Evolutionary conservation across 2,329 filamentous ascomycete species (phyloP).

Genomic region (Aspergillus neotritici): DNA sequence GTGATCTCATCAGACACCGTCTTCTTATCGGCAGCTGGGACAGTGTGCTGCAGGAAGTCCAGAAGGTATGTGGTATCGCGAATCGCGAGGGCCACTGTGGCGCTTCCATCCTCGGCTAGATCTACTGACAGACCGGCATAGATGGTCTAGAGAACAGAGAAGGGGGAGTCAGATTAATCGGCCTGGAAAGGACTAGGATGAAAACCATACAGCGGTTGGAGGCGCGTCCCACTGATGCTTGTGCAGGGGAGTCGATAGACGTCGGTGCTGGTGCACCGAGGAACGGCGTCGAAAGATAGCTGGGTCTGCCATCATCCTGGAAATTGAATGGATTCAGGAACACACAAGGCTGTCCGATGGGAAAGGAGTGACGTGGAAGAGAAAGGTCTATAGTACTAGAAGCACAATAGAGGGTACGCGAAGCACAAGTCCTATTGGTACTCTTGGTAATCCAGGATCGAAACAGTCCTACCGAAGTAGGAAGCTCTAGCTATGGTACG

Average conservation of each 20-base stretch:
- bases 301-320: slow-evolving; percentile 3
- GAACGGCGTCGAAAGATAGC: slow-evolving; percentile 21
- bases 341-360: neutral
- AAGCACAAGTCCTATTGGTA: too few relatives aligned
- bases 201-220: slow-evolving; percentile 32
- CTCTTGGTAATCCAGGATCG: too few relatives aligned
- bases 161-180: neutral
- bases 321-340: slow-evolving; percentile 2
- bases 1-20: slow-evolving; percentile 45
- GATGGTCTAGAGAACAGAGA: slow-evolving; percentile 27
- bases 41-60: slow-evolving; percentile 62
- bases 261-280: slow-evolving; percentile 30
- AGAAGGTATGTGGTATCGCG: slow-evolving; percentile 70
- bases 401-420: too few relatives aligned
- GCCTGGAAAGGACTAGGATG: too few relatives aligned
- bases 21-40: slow-evolving; percentile 43
- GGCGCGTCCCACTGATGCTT: slow-evolving; percentile 34
- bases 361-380: too few relatives aligned
- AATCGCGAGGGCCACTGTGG: slow-evolving; percentile 61
- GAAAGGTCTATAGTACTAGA: too few relatives aligned
- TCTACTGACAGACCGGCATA: slow-evolving; percentile 38
- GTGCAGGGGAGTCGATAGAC: slow-evolving; percentile 26
- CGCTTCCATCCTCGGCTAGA: slow-evolving; percentile 38
- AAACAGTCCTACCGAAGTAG: too few relatives aligned
- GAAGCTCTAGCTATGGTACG: too few relatives aligned